A percentile compares a stretch with the other conserved stretches of the same genome.
These are phyloP conservation scores for Dendrobium officinale DNA, from an alignment of 106 monocot species.

Conservation along the genomic window DNA sequence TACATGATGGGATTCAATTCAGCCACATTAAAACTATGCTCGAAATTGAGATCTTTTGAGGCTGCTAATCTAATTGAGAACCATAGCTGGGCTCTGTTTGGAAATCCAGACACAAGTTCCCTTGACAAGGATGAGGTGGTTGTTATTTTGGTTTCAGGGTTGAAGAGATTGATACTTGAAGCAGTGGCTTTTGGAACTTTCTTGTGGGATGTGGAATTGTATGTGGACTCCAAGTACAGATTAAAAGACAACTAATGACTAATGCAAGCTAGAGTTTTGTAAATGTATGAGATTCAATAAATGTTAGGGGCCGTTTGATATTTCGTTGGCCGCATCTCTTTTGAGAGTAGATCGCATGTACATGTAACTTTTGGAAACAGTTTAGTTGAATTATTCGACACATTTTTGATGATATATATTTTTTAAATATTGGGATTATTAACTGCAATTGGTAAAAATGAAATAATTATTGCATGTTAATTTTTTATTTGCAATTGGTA, in stretches of 20 bases:
- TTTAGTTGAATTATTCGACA: too few species aligned
- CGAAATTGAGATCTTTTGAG: slow-evolving; percentile 49
- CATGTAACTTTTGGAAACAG: too few species aligned
- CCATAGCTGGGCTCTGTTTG: slow-evolving; percentile 51
- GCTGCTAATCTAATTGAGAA: slow-evolving; percentile 50
- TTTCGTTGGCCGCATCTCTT: too few species aligned
- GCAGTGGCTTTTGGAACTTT: slow-evolving; percentile 71
- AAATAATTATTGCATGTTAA: too few species aligned
- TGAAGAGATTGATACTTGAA: slow-evolving; percentile 63
- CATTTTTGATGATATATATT: too few species aligned
- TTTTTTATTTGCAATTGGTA: too few species aligned
- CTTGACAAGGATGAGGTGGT: slow-evolving; percentile 18
- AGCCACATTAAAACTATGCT: slow-evolving; percentile 35
- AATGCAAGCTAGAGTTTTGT: background rate
- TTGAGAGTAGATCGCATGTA: too few species aligned
- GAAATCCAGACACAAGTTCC: slow-evolving; percentile 9
- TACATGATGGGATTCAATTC: slow-evolving; percentile 54
- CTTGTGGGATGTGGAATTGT: slow-evolving; percentile 52
- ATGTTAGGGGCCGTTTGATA: background rate
- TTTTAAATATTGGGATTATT: too few species aligned
- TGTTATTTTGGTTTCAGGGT: slow-evolving; percentile 16
- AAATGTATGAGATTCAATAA: background rate
- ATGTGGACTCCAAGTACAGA: slow-evolving; percentile 37
- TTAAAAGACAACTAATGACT: slow-evolving; percentile 25
- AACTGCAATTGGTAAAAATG: too few species aligned